Conservation (phyloP, 768 basidiomycete species). For the Pholiota conissans region DNA sequence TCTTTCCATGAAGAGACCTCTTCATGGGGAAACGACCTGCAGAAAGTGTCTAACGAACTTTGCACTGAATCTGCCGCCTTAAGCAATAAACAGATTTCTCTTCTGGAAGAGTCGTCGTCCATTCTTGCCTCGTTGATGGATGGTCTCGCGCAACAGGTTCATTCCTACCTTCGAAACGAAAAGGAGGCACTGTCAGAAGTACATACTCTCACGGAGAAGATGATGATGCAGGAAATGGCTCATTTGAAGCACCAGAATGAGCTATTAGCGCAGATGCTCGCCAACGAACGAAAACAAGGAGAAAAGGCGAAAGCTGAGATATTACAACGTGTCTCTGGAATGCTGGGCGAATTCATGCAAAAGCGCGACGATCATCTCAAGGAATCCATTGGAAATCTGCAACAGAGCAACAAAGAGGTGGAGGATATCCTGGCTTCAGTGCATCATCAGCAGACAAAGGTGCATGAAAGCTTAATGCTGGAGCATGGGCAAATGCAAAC, state of each 20-base stretch:
- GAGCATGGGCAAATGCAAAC: slow-evolving; percentile 41
- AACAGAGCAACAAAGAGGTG: slow-evolving; percentile 54
- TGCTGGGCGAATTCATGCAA: slow-evolving; percentile 70
- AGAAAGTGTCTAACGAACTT: slow-evolving; percentile 44
- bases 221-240: slow-evolving; percentile 46
- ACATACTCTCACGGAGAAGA: slow-evolving; percentile 45
- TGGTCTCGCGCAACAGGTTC: slow-evolving; percentile 54
- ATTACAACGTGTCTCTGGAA: slow-evolving; percentile 68
- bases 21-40: slow-evolving; percentile 56
- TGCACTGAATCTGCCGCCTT: slow-evolving; percentile 46
- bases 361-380: slow-evolving; percentile 68
- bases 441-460: slow-evolving; percentile 45
- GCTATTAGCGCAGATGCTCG: slow-evolving; percentile 57
- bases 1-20: slow-evolving; percentile 50
- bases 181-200: slow-evolving; percentile 49
- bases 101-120: slow-evolving; percentile 60
- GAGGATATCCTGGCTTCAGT: slow-evolving; percentile 51
- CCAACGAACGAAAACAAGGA: slow-evolving; percentile 64
- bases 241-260: slow-evolving; percentile 75
- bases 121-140: slow-evolving; percentile 62
- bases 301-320: slow-evolving; percentile 72
- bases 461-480: slow-evolving; percentile 40
- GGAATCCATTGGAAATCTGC: slow-evolving; percentile 53
- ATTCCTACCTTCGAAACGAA: slow-evolving; percentile 57
- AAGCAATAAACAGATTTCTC: slow-evolving; percentile 43